phyloP scores from a whole-genome alignment of 2,329 filamentous ascomycete species.

The Phaeosphaeria sp. region DNA sequence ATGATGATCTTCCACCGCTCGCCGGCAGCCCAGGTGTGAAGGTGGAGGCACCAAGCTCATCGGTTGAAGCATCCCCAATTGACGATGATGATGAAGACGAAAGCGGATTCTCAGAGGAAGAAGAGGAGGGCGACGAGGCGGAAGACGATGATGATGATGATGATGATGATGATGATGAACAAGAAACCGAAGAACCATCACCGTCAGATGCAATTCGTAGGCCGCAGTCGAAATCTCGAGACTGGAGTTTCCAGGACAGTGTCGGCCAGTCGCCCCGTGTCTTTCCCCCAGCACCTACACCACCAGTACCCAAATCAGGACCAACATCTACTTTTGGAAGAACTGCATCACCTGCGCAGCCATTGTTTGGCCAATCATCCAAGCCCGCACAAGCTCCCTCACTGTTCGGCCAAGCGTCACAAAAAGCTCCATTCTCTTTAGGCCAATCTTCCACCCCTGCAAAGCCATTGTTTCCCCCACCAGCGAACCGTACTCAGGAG shows the following conservation, averaged over 20 bases:
- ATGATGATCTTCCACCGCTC: constrained; percentile 53
- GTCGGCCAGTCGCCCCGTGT: constrained; percentile 29
- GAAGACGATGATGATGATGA: constrained; percentile 52
- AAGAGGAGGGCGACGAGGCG: constrained; percentile 45
- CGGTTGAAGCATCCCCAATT: constrained; percentile 39
- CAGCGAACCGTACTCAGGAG: constrained; percentile 51
- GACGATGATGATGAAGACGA: constrained; percentile 46
- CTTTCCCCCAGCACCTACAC: constrained; percentile 41
- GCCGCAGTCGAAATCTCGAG: constrained; percentile 14
- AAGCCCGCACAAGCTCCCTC: constrained; percentile 15
- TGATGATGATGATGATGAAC: constrained; percentile 52
- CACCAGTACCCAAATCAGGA: constrained; percentile 35
- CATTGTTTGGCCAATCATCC: constrained; percentile 22
- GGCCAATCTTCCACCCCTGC: constrained; percentile 27
- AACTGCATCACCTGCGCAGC: constrained; percentile 24
- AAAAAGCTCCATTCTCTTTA: constrained; percentile 16
- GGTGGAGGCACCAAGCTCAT: constrained; percentile 45
- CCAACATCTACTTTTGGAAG: constrained; percentile 29
- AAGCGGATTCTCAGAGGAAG: constrained; percentile 48
- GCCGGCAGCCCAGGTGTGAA: constrained; percentile 57
- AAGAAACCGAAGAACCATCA: constrained; percentile 52
- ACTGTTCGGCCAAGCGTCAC: constrained; percentile 23
- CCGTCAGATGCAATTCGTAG: constrained; percentile 27
- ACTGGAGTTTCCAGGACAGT: constrained; percentile 29
- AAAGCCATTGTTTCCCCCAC: constrained; percentile 59